phyloP scores from a whole-genome alignment of 306 rosid species.

The Begonia masoniana region DNA sequence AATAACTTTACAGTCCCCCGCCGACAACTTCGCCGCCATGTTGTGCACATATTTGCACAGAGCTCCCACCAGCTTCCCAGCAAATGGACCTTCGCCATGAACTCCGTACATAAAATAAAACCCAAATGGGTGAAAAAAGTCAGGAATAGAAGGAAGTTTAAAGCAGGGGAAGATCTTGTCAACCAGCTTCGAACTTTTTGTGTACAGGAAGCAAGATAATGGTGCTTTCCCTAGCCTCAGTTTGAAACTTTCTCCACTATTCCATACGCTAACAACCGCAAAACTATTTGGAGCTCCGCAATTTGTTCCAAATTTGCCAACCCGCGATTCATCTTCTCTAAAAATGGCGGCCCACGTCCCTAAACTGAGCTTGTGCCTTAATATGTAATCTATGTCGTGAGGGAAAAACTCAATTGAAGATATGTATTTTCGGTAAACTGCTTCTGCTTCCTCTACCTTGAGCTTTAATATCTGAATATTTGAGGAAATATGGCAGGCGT shows the following conservation, averaged over 20 bases:
- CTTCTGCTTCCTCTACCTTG: conserved; percentile 64
- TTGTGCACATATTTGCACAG: conserved; percentile 69
- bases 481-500: conserved; percentile 24
- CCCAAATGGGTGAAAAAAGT: conserved; percentile 71
- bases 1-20: conserved; percentile 44
- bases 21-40: conserved; percentile 31
- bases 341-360: conserved; percentile 87
- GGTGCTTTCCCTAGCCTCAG: conserved; percentile 71
- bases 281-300: conserved; percentile 38
- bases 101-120: conserved; percentile 83
- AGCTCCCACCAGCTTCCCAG: conserved; percentile 51
- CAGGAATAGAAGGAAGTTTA: conserved; percentile 45
- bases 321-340: conserved; percentile 24
- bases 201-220: conserved; percentile 41
- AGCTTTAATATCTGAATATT: conserved; percentile 37
- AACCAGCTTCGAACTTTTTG: conserved; percentile 47
- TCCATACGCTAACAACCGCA: conserved; percentile 93
- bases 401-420: conserved; percentile 65
- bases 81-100: conserved; percentile 52
- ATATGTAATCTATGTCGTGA: conserved; percentile 46
- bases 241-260: conserved; percentile 59
- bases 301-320: conserved; percentile 16
- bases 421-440: conserved; percentile 57
- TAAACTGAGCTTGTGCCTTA: conserved; percentile 54
- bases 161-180: conserved; percentile 73